phyloP scores from a whole-genome alignment of 2,329 filamentous ascomycete genomes.

The Trichophaea hybrida region DNA sequence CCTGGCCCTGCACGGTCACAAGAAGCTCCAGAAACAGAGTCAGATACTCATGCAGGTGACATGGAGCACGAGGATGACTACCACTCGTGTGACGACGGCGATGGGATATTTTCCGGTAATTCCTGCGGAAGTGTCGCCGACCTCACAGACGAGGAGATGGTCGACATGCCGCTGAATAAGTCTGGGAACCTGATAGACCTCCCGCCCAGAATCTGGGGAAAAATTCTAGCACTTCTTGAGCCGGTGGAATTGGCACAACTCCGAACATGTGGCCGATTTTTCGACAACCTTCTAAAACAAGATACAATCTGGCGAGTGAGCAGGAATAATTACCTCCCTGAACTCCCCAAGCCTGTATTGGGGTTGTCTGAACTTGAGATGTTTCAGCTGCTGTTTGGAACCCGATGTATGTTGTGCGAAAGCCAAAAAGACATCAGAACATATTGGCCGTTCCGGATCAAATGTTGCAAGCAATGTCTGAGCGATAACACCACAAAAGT shows the following conservation, averaged over 20 bases:
- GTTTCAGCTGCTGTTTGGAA: constrained; percentile 55
- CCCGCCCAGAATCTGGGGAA: constrained; percentile 8
- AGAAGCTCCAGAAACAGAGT: neutral
- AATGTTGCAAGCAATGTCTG: constrained; percentile 54
- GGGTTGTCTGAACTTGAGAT: constrained; percentile 57
- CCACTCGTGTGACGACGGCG: constrained; percentile 1
- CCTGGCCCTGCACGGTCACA: neutral
- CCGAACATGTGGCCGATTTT: constrained; percentile 16
- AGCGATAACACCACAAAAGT: constrained; percentile 50
- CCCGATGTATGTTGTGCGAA: constrained; percentile 53
- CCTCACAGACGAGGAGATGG: neutral
- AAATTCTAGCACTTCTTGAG: constrained; percentile 15
- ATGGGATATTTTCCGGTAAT: constrained; percentile 1
- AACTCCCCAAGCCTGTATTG: constrained; percentile 53
- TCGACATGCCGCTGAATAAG: neutral
- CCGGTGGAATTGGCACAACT: constrained; percentile 16
- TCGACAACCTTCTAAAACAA: constrained; percentile 19
- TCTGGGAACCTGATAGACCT: constrained; percentile 1
- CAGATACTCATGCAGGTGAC: neutral
- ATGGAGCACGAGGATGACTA: constrained; percentile 4
- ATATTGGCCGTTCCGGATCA: constrained; percentile 53
- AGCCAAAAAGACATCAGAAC: constrained; percentile 29
- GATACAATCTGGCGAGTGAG: constrained; percentile 24
- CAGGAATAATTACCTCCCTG: constrained; percentile 36
- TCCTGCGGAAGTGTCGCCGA: neutral